Conservation (phyloP, 495 filamentous ascomycete species). For the Hypoxylon perforatum region DNA sequence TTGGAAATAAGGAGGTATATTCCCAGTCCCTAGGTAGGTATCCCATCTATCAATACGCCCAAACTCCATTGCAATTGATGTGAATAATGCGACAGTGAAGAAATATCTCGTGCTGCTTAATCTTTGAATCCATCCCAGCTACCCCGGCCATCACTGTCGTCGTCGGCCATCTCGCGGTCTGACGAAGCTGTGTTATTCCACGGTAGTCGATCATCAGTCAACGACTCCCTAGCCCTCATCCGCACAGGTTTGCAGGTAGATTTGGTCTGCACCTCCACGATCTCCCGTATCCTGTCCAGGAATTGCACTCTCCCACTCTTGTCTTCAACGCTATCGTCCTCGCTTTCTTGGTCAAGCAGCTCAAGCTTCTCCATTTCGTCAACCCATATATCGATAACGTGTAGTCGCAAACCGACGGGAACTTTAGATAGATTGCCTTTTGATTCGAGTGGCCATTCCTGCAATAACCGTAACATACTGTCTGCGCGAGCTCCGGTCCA, state of each 20-base stretch:
- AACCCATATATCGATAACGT: conserved; percentile 90
- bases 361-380: conserved; percentile 82
- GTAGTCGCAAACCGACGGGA: conserved; percentile 85
- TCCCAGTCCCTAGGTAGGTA: conserved; percentile 21
- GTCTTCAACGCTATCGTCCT: conserved; percentile 59
- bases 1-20: too few relatives aligned
- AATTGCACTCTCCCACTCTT: conserved; percentile 50
- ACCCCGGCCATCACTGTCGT: conserved; percentile 58
- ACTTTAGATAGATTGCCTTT: conserved; percentile 57
- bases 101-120: conserved; percentile 29
- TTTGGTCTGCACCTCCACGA: conserved; percentile 54
- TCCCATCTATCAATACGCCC: conserved; percentile 11
- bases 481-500: conserved; percentile 41
- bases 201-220: conserved; percentile 79
- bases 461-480: conserved; percentile 52
- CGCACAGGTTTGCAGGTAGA: conserved; percentile 79
- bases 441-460: conserved; percentile 57
- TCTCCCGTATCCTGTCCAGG: conserved; percentile 47
- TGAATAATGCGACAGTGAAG: not conserved
- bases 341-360: conserved; percentile 58
- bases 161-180: conserved; percentile 52
- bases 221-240: conserved; percentile 73
- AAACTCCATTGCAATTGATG: conserved; percentile 12
- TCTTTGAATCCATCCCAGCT: conserved; percentile 84
- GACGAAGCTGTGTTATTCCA: conserved; percentile 51